Evolutionary conservation across 2,329 filamentous ascomycete genomes (phyloP).

Genomic region (Helminthosporium solani): DNA sequence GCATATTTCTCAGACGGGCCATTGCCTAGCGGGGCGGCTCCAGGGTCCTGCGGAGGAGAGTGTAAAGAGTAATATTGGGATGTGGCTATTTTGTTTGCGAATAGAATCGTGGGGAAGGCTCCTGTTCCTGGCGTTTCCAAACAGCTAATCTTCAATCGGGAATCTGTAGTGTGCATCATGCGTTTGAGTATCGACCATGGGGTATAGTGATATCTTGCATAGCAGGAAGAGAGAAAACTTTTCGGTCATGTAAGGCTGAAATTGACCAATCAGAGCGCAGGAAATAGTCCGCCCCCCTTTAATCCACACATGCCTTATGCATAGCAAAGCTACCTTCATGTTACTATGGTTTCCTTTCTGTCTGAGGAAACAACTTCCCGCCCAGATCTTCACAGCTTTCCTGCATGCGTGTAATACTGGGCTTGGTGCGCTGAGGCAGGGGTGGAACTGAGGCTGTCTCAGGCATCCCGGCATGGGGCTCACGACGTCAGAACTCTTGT

Average conservation of each 20-base stretch:
- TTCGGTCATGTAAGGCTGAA: conserved; percentile 1
- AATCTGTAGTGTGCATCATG: conserved; percentile 21
- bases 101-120: conserved; percentile 17
- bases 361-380: conserved; percentile 11
- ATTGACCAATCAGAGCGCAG: conserved; percentile 13
- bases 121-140: conserved; percentile 18
- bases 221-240: neutral
- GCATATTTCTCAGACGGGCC: conserved; percentile 16
- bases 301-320: conserved; percentile 11
- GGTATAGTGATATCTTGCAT: neutral
- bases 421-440: conserved; percentile 10
- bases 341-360: conserved; percentile 24
- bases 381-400: conserved; percentile 1
- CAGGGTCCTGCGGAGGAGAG: conserved; percentile 10
- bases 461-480: conserved; percentile 17
- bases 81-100: conserved; percentile 18
- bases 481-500: conserved; percentile 24
- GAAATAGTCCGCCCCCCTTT: conserved; percentile 9
- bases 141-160: conserved; percentile 11
- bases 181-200: conserved; percentile 18
- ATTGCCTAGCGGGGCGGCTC: conserved; percentile 13
- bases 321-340: conserved; percentile 12
- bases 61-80: neutral
- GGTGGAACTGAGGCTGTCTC: conserved; percentile 26
- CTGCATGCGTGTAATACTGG: conserved; percentile 3